phyloP scores from a whole-genome alignment of 306 rosid species.

The Corylus avellana region DNA sequence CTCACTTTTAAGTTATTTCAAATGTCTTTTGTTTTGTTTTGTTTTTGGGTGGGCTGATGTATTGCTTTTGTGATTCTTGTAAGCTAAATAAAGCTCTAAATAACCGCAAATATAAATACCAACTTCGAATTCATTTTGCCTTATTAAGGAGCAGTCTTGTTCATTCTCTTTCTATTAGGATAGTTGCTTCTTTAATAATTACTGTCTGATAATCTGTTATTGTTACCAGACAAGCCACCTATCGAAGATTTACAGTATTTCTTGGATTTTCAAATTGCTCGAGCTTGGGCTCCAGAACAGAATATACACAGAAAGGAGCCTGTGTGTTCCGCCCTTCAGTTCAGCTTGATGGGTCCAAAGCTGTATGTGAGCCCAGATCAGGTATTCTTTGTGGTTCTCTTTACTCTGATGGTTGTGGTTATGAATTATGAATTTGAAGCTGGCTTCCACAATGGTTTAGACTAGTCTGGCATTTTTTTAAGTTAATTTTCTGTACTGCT shows the following conservation, averaged over 20 bases:
- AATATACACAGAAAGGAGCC: slow-evolving; percentile 91
- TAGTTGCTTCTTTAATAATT: slow-evolving; percentile 9
- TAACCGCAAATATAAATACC: neutral
- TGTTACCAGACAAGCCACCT: slow-evolving; percentile 80
- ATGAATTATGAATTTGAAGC: slow-evolving; percentile 27
- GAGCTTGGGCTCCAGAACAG: slow-evolving; percentile 91
- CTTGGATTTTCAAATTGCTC: slow-evolving; percentile 92
- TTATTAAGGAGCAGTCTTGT: neutral
- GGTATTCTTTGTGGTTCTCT: slow-evolving; percentile 46
- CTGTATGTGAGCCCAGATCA: slow-evolving; percentile 93
- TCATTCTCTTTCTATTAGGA: neutral
- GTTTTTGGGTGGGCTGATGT: neutral
- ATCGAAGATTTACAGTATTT: slow-evolving; percentile 95
- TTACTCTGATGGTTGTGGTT: slow-evolving; percentile 8
- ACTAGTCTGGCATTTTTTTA: neutral
- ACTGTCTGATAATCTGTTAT: slow-evolving; percentile 7
- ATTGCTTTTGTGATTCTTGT: neutral
- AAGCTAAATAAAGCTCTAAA: neutral
- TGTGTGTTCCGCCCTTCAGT: slow-evolving; percentile 82
- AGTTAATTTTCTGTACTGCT: neutral
- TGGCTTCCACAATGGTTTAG: slow-evolving; percentile 9
- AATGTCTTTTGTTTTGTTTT: neutral
- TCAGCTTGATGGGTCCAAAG: slow-evolving; percentile 98
- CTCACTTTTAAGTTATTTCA: neutral
- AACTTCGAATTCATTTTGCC: neutral